These are phyloP conservation scores for Tetrahymena malaccensis DNA, from an alignment of 73 alveolate species.

Conservation along the genomic window DNA sequence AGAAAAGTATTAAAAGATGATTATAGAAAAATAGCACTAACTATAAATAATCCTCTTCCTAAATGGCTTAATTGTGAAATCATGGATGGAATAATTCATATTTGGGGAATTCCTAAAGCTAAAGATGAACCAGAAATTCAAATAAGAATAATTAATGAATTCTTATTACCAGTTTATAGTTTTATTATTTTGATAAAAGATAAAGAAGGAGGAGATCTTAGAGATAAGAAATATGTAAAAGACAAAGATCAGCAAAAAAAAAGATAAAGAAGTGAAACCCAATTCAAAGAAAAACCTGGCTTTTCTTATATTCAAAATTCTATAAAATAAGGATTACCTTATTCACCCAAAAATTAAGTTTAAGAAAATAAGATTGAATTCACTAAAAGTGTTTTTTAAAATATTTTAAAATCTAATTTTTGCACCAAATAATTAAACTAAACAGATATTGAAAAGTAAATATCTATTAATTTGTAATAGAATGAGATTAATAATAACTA, in stretches of 20 bases:
- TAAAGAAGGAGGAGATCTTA: neutral
- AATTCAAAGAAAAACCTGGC: neutral
- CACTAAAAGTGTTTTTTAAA: neutral
- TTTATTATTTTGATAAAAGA: neutral
- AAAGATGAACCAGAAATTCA: neutral
- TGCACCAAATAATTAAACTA: no score
- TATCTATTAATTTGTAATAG: neutral
- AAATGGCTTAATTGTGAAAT: neutral
- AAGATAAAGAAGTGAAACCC: neutral
- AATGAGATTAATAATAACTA: no score
- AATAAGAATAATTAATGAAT: neutral
- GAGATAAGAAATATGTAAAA: neutral
- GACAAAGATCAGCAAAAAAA: neutral
- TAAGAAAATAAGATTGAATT: neutral
- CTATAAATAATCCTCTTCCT: neutral
- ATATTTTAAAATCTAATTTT: neutral
- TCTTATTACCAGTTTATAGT: neutral
- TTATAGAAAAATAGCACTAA: neutral
- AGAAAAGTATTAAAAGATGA: neutral
- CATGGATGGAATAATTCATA: neutral
- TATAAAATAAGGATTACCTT: neutral
- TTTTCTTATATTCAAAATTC: neutral
- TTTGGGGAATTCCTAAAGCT: neutral
- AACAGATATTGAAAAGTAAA: neutral
- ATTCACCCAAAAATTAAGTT: neutral